These are phyloP conservation scores for Kockiozyma suomiensis DNA, from an alignment of 805 yeast genomes.

Conservation along the genomic window DNA sequence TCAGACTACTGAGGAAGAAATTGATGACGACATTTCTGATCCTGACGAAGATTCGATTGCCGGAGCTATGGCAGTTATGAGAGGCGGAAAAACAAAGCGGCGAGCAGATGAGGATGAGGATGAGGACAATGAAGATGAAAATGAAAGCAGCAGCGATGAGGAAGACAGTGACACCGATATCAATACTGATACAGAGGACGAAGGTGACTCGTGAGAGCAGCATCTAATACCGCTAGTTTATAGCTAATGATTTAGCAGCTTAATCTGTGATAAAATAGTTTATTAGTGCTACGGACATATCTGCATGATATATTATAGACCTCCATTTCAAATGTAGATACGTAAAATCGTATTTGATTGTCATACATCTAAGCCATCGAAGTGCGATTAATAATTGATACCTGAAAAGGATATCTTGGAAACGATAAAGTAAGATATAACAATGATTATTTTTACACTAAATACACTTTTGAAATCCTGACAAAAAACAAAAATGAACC, in stretches of 20 bases:
- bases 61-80: slow-evolving; percentile 69
- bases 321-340: too few species aligned
- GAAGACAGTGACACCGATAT: slow-evolving; percentile 36
- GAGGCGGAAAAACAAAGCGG: slow-evolving; percentile 53
- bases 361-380: too few species aligned
- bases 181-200: slow-evolving; percentile 38
- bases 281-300: too few species aligned
- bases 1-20: slow-evolving; percentile 45
- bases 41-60: slow-evolving; percentile 77
- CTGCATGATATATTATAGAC: too few species aligned
- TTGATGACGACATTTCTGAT: slow-evolving; percentile 44
- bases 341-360: too few species aligned
- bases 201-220: slow-evolving; percentile 10
- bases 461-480: slow-evolving; percentile 30
- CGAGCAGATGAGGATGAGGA: slow-evolving; percentile 41
- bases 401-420: too few species aligned
- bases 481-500: slow-evolving; percentile 14
- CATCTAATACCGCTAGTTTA: neutral
- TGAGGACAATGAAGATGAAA: slow-evolving; percentile 69
- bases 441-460: slow-evolving; percentile 31
- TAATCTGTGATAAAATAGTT: neutral
- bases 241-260: neutral
- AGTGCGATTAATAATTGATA: too few species aligned
- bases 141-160: slow-evolving; percentile 36
- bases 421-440: slow-evolving; percentile 7